Evolutionary conservation across 306 rosid species (phyloP).

Genomic region (Prunus fruticosa): DNA sequence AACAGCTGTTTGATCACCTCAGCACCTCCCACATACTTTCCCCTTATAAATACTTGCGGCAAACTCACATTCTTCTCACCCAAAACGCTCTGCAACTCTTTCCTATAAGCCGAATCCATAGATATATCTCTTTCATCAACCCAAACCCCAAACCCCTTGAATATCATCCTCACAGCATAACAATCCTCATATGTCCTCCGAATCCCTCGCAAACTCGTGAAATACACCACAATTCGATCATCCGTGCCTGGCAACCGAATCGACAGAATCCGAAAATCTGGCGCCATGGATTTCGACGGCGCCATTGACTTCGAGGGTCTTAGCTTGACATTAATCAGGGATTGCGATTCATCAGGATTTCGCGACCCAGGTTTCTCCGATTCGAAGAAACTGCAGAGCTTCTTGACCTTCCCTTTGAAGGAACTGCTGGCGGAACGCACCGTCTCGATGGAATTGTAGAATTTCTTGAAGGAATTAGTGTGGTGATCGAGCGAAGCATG

Average conservation of each 20-base stretch:
- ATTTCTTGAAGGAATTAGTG: conserved; percentile 44
- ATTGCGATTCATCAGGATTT: conserved; percentile 26
- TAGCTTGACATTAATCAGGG: conserved; percentile 22
- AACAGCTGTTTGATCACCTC: conserved; percentile 71
- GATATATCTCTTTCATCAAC: conserved; percentile 88
- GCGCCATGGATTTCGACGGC: conserved; percentile 37
- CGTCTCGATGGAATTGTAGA: conserved; percentile 58
- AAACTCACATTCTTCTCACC: conserved; percentile 58
- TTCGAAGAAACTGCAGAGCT: conserved; percentile 68
- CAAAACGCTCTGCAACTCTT: conserved; percentile 68
- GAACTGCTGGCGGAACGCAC: conserved; percentile 55
- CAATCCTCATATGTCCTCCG: conserved; percentile 92
- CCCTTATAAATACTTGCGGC: conserved; percentile 76
- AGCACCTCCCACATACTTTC: conserved; percentile 83
- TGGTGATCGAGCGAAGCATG: conserved; percentile 54
- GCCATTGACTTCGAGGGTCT: conserved; percentile 42
- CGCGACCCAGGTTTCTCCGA: conserved; percentile 25
- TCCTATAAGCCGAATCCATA: conserved; percentile 64
- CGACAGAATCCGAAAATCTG: conserved; percentile 34
- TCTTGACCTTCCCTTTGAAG: conserved; percentile 75
- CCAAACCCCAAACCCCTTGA: conserved; percentile 90
- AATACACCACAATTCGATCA: conserved; percentile 73
- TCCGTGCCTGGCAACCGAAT: conserved; percentile 61
- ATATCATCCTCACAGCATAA: conserved; percentile 71
- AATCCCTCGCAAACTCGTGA: conserved; percentile 81